These are phyloP conservation scores for Wickerhamomyces pijperi DNA, from an alignment of 805 yeast genomes.

Conservation along the genomic window DNA sequence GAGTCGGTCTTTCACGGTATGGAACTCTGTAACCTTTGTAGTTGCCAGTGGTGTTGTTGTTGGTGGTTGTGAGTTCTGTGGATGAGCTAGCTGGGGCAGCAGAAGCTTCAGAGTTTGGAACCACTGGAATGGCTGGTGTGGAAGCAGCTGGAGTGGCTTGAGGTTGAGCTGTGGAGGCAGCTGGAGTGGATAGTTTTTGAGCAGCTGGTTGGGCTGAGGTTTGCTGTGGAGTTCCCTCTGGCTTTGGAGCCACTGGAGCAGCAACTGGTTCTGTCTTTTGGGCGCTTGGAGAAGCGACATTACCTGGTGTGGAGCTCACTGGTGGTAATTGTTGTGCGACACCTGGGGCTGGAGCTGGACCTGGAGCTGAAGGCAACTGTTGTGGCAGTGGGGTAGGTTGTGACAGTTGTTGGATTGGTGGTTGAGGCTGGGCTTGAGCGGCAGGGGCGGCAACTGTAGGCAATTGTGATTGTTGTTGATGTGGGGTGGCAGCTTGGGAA, in stretches of 20 bases:
- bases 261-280: slow-evolving; percentile 18
- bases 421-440: slow-evolving; percentile 17
- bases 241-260: slow-evolving; percentile 14
- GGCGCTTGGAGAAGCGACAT: slow-evolving; percentile 16
- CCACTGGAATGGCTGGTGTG: slow-evolving; percentile 16
- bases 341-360: slow-evolving; percentile 16
- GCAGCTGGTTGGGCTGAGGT: slow-evolving; percentile 13
- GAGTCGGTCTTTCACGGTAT: slow-evolving; percentile 29
- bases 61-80: slow-evolving; percentile 10
- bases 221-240: slow-evolving; percentile 15
- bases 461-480: slow-evolving; percentile 23
- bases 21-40: slow-evolving; percentile 26
- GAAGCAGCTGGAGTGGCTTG: slow-evolving; percentile 2
- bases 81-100: slow-evolving; percentile 9
- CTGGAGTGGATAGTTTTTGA: slow-evolving; percentile 9
- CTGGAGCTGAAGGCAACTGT: slow-evolving; percentile 20
- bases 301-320: background rate
- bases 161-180: slow-evolving; percentile 9
- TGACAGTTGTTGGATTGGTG: slow-evolving; percentile 9
- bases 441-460: slow-evolving; percentile 24
- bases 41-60: slow-evolving; percentile 13
- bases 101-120: slow-evolving; percentile 14
- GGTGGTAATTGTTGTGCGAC: slow-evolving; percentile 17
- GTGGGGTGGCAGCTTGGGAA: slow-evolving; percentile 17
- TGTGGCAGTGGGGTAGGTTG: slow-evolving; percentile 9